These are phyloP conservation scores for Fusarium metavorans DNA, from an alignment of 2,329 filamentous ascomycete genomes.

Conservation along the genomic window DNA sequence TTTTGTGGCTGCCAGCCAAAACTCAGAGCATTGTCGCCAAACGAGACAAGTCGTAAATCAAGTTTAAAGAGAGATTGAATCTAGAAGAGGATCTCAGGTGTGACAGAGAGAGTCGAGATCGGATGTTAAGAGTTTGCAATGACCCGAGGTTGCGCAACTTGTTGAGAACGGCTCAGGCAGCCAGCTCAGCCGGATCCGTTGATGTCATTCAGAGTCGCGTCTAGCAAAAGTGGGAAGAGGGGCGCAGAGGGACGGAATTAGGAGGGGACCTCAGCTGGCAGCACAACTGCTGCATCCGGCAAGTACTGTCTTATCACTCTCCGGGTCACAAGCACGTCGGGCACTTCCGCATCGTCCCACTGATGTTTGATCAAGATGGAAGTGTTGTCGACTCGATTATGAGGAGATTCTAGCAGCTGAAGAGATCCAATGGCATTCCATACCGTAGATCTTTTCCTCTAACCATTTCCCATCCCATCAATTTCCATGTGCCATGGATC, in stretches of 20 bases:
- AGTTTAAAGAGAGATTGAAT: conserved; percentile 13
- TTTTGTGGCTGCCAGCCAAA: conserved; percentile 25
- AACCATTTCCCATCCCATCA: neutral
- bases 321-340: conserved; percentile 22
- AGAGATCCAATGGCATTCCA: conserved; percentile 5
- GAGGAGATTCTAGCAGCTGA: neutral
- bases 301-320: conserved; percentile 18
- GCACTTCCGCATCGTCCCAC: conserved; percentile 21
- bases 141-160: conserved; percentile 32
- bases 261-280: conserved; percentile 8
- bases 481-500: conserved; percentile 27
- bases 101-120: conserved; percentile 1
- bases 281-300: neutral
- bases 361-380: conserved; percentile 5
- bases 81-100: neutral
- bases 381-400: conserved; percentile 8
- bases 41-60: neutral
- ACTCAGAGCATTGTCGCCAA: conserved; percentile 24
- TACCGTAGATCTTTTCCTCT: neutral
- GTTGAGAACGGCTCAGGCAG: conserved; percentile 35
- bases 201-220: conserved; percentile 42
- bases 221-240: conserved; percentile 34
- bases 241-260: conserved; percentile 16
- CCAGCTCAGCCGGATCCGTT: conserved; percentile 19
- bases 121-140: conserved; percentile 17